Percentiles rank a stretch among this genome's conserved stretches.
These are phyloP conservation scores for Croton setiger DNA, from an alignment of 441 rosid genomes.

Conservation along the genomic window DNA sequence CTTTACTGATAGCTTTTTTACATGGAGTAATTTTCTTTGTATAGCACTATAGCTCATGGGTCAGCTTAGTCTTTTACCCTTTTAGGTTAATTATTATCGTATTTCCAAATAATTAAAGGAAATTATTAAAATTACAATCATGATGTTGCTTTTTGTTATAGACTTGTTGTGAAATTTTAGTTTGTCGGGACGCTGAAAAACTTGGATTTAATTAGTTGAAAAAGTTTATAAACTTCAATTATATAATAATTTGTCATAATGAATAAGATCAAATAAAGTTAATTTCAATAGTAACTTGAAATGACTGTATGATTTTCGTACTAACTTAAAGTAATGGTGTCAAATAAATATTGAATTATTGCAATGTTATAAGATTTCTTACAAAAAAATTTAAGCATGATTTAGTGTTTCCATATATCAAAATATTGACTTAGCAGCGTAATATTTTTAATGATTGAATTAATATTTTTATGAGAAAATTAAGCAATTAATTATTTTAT, in stretches of 20 bases:
- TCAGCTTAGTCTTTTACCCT: too few relatives aligned
- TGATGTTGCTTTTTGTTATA: slow-evolving; percentile 10
- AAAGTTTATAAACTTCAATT: background rate
- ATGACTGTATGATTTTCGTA: background rate
- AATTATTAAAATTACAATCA: background rate
- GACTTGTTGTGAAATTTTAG: background rate
- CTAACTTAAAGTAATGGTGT: background rate
- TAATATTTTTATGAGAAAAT: too few relatives aligned
- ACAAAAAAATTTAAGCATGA: too few relatives aligned
- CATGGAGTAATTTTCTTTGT: too few relatives aligned
- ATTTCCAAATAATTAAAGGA: slow-evolving; percentile 11
- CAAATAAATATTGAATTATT: too few relatives aligned
- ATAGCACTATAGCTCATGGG: too few relatives aligned
- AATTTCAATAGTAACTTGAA: background rate
- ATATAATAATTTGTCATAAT: slow-evolving; percentile 1
- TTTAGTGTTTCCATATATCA: too few relatives aligned
- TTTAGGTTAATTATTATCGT: background rate
- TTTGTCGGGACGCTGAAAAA: slow-evolving; percentile 6
- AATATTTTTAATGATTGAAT: too few relatives aligned
- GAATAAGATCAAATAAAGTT: background rate
- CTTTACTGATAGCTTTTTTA: too few relatives aligned
- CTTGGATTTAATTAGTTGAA: background rate
- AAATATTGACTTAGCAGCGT: too few relatives aligned
- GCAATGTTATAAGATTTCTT: too few relatives aligned
- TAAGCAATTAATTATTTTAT: too few relatives aligned